Evolutionary conservation across 495 filamentous ascomycete genomes (phyloP), one percentile per base, ranked within the genome.

Genomic region (Endocarpon pusillum): DNA sequence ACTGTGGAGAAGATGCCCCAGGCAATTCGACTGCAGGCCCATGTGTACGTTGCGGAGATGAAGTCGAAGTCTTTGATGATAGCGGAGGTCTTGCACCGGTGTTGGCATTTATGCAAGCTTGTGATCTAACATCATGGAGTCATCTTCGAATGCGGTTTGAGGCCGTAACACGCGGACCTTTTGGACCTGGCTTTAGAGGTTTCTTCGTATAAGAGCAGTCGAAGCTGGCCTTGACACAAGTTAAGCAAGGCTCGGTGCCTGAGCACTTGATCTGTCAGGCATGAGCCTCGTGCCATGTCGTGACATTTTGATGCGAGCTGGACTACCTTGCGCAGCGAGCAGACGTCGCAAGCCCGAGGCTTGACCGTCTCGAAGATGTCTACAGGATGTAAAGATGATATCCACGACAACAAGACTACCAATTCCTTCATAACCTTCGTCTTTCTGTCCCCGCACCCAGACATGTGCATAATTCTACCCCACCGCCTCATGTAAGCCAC

Each of bases 181-280:
- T 42, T 3, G 55, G 58, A 7, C 58, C 58, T 30, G 55, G 49
- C 21, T 42, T 41, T 15, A 45, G 39, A 15, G 47, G 55, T 2
- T 36, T 37, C 12, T 53, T 53, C 33, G 51, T 53, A 40, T 56
- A 59, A 18, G 52, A 59, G 42, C 57, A 62, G 3, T 50, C 42
- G 32, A 59, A 49, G 16, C 54, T 46, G 9, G 51, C 44, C 31
- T 54, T 48, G 21, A 39, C 22, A 36, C 58, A 61, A 3, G 47
- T 34, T 38, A 18, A 35, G 32, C 49, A 53, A 1, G 49, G 49
- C n/a, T 45, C 37, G 21, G 36, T 34, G 0, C 48, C 48, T 9
- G 41, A 44, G 22, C 52, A 55, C 3, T 42, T 41, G 17, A 55
- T 44, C 39, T 55, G n/a, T n/a, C n/a, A n/a, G n/a, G n/a, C n/a